Evolutionary conservation across 2,329 filamentous ascomycete species (phyloP), one percentile per base, ranked within the genome.

Genomic region (Leptodontidium sp.): DNA sequence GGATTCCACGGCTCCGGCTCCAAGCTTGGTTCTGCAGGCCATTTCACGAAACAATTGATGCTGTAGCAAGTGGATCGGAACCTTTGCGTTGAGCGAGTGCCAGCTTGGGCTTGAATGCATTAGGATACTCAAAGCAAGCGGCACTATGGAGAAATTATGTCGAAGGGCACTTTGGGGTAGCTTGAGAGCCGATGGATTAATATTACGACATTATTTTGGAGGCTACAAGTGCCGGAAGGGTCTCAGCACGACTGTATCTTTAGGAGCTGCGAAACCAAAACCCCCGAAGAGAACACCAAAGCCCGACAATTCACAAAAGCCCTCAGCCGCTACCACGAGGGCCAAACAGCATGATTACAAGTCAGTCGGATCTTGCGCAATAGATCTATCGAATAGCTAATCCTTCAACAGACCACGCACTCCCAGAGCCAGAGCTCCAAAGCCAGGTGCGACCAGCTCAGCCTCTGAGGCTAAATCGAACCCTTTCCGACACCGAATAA

Each of bases 401-500:
- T 7, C 62, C 14, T 29, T 6, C 49, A 24, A 24, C 61, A 75
- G 75, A 71, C 68, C 71, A 35, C 70, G 71, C 47, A 70, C 59
- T 26, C 70, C 66, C 17, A 74, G 70, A 63, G 35, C 63, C 14
- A 43, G 6, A 29, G 61, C n/a, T 43, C 64, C 29, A 55, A 15
- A 17, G 17, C 45, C 62, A 64, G 57, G 61, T 47, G 3, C 52
- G 17, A 14, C 26, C 14, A 35, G 2, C 26, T 35, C 57, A n/a
- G 61, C 50, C 35, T 8, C 47, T 38, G 57, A 11, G 35, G 45
- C 65, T 12, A 38, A 38, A 32, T 14, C 73, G 2, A 74, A 75
- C 58, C 72, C 75, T 38, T 68, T 77, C 49, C 68, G 67, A 40
- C 65, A 74, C 57, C 75, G 76, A 32, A 73, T 63, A 45, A 68